Conservation (phyloP, 129 eudicot genomes). For the Helichrysum umbraculigerum region DNA sequence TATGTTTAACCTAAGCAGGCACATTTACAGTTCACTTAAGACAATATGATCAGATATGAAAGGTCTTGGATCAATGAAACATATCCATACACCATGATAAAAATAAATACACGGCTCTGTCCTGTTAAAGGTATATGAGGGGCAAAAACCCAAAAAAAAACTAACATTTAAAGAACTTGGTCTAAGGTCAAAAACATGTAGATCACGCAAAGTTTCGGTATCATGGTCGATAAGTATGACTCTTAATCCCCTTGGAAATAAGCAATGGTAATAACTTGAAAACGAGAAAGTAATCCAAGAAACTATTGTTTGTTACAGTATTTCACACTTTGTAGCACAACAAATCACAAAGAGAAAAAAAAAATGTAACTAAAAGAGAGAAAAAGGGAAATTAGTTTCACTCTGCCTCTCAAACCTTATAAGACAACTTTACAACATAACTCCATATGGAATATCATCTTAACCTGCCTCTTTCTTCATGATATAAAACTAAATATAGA, state of each 20-base stretch:
- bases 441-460: constrained; percentile 1
- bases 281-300: constrained; percentile 9
- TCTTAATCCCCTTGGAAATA: not conserved
- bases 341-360: constrained; percentile 12
- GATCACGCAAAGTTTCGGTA: no score
- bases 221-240: not conserved
- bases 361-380: constrained; percentile 22
- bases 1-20: not conserved
- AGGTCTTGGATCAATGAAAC: no score
- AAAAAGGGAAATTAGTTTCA: constrained; percentile 21
- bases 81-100: not conserved
- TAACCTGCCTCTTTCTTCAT: constrained; percentile 19
- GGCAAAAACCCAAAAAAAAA: constrained; percentile 13
- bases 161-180: no score
- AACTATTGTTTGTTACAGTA: constrained; percentile 16
- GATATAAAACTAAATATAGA: not conserved
- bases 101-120: constrained; percentile 33
- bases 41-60: no score
- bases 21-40: not conserved
- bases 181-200: no score
- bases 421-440: constrained; percentile 31
- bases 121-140: constrained; percentile 43
- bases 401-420: constrained; percentile 33
- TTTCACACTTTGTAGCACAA: constrained; percentile 33
- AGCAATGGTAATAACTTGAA: not conserved